Percentiles rank a stretch among this genome's conserved stretches.
These are phyloP conservation scores for Chalciporus pseudorubinellus DNA, from an alignment of 768 basidiomycete genomes.

Conservation along the genomic window DNA sequence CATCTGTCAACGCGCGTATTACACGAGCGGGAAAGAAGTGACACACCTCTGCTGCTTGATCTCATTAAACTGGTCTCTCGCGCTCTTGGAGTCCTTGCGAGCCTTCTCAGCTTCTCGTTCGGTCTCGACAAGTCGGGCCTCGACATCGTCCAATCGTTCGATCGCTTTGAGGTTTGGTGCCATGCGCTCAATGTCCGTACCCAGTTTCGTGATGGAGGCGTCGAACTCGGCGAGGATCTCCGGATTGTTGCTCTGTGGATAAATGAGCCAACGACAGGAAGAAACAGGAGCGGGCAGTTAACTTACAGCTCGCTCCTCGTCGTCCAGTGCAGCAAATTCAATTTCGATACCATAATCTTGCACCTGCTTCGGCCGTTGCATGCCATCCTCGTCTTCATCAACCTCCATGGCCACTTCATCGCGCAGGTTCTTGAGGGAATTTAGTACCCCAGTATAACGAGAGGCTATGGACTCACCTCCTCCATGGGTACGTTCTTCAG, in stretches of 20 bases:
- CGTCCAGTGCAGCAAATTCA: slow-evolving; percentile 71
- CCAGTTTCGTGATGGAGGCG: slow-evolving; percentile 64
- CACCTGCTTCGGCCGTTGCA: slow-evolving; percentile 68
- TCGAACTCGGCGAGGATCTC: slow-evolving; percentile 74
- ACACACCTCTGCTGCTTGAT: slow-evolving; percentile 76
- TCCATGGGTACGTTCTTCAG: slow-evolving; percentile 91
- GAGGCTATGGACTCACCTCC: slow-evolving; percentile 55
- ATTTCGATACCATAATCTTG: slow-evolving; percentile 89
- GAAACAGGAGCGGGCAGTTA: background rate
- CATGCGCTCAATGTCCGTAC: slow-evolving; percentile 85
- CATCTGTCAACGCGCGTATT: background rate
- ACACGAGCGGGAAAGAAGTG: background rate
- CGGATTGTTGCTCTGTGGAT: slow-evolving; percentile 52
- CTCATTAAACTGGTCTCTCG: slow-evolving; percentile 90
- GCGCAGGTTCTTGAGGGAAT: slow-evolving; percentile 59
- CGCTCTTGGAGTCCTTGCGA: slow-evolving; percentile 81
- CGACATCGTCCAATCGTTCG: slow-evolving; percentile 83
- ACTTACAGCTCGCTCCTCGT: slow-evolving; percentile 69
- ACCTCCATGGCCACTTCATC: slow-evolving; percentile 91
- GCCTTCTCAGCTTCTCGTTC: slow-evolving; percentile 93
- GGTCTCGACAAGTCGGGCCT: slow-evolving; percentile 80
- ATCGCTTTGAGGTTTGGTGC: slow-evolving; percentile 97
- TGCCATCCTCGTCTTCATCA: slow-evolving; percentile 83
- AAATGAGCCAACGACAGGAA: background rate
- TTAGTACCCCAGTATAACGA: slow-evolving; percentile 2